phyloP scores from a whole-genome alignment of 805 yeast genomes.

The Ogataea haglerorum region DNA sequence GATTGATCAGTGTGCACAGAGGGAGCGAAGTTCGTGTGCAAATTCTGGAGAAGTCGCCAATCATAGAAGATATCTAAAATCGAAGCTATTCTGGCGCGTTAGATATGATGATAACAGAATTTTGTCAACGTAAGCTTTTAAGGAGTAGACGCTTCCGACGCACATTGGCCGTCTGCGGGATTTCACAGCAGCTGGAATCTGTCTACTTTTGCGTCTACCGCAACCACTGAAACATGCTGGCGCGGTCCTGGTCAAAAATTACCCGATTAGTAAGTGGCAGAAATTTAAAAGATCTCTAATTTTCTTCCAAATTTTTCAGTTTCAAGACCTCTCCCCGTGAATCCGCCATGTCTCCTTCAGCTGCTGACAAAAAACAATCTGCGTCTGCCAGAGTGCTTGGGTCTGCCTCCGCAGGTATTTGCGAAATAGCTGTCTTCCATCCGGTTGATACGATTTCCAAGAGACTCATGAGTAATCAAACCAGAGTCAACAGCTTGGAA shows the following conservation, averaged over 20 bases:
- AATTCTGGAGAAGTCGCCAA: slow-evolving; percentile 61
- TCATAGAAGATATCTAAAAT: slow-evolving; percentile 28
- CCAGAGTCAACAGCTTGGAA: slow-evolving; percentile 56
- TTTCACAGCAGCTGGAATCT: no score
- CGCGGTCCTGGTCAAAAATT: not conserved
- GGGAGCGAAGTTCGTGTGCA: slow-evolving; percentile 75
- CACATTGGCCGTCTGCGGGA: no score
- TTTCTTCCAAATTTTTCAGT: slow-evolving; percentile 1
- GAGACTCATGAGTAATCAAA: slow-evolving; percentile 83
- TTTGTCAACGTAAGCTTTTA: not conserved
- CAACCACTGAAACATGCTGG: not conserved
- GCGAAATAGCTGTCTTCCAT: slow-evolving; percentile 95
- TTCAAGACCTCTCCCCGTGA: slow-evolving; percentile 1
- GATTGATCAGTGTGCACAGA: slow-evolving; percentile 69
- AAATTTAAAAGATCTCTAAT: not conserved
- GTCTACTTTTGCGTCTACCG: no score
- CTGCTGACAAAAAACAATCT: slow-evolving; percentile 74
- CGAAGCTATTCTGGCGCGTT: slow-evolving; percentile 5
- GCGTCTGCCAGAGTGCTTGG: slow-evolving; percentile 90
- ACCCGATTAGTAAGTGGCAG: slow-evolving; percentile 5
- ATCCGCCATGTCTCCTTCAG: slow-evolving; percentile 24
- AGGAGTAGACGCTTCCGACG: no score
- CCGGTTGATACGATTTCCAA: slow-evolving; percentile 98
- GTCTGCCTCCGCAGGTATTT: slow-evolving; percentile 97
- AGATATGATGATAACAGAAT: not conserved